Conservation (phyloP, 306 rosid genomes). For the Styphnolobium japonicum region DNA sequence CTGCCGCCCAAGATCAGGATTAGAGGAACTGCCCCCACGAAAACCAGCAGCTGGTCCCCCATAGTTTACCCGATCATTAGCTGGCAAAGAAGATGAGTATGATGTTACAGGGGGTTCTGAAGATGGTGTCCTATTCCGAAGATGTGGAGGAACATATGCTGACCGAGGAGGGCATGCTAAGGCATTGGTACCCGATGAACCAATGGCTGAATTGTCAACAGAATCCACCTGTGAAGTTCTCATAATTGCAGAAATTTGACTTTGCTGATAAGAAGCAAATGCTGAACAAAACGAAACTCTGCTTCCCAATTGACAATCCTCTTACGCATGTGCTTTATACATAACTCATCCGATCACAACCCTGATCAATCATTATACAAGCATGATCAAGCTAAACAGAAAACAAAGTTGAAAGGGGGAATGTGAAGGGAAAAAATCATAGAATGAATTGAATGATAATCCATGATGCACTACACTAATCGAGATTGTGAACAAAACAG, state of each 20-base stretch:
- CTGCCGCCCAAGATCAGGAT: conserved; percentile 43
- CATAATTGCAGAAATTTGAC: conserved; percentile 39
- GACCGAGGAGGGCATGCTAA: conserved; percentile 39
- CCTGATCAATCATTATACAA: too few relatives aligned
- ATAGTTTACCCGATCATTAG: conserved; percentile 31
- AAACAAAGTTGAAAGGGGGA: background rate
- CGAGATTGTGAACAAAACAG: conserved; percentile 5
- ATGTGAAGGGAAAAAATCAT: background rate
- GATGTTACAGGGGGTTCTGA: conserved; percentile 49
- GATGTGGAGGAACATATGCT: conserved; percentile 79
- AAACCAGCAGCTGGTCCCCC: conserved; percentile 40
- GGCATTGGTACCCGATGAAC: conserved; percentile 35
- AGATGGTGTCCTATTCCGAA: conserved; percentile 53
- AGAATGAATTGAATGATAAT: background rate
- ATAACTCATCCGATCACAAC: too few relatives aligned
- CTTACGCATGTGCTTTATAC: too few relatives aligned
- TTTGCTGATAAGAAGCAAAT: conserved; percentile 30
- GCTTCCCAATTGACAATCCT: too few relatives aligned
- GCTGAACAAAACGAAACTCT: conserved; percentile 21
- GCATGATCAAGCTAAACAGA: conserved; percentile 27
- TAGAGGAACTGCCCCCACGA: conserved; percentile 42
- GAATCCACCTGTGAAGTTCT: conserved; percentile 72
- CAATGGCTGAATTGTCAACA: conserved; percentile 49
- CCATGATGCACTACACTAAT: background rate
- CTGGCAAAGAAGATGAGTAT: too few relatives aligned